Base-by-base conservation (phyloP, 495 filamentous ascomycete genomes). In the Penicillium bialowiezense region DNA sequence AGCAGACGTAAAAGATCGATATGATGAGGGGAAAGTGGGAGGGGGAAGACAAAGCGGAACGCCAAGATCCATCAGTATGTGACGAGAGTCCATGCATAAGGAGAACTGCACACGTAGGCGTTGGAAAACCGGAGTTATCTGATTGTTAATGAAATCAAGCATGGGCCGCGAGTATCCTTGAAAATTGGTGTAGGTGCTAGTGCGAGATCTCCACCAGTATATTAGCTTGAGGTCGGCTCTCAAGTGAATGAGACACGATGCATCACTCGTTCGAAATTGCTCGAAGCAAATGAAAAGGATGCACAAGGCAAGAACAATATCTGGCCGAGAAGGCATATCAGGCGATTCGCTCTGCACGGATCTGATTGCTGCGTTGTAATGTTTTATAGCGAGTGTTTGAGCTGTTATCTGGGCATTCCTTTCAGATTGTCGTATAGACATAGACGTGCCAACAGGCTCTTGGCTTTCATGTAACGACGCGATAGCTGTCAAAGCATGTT, bases 251-350 rank as follows among this genome's bases (percentile, higher is more conserved):
- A 55, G 9, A 40, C 52, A 51, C 2, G 52, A 34, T 17, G 46
- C 52, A 36, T 55, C 52, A 5, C 47, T 47, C 13, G 20, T 55
- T 38, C 47, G 41, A 14, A 55, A 46, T 28, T 55, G 52, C 23
- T 55, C 52, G 15, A 55, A 55, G 20, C 52, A 55, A 13, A 55
- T 40, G 10, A 55, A 55, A 3, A 55, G 36, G 9, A 55, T 42
- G n/a, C 52, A 55, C 1, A 55, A 28, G 12, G 17, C 29, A 41
- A 55, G 17, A 6, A 29, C 17, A 14, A 50, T 18, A 28, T 50
- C 48, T 2, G 48, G 48, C 8, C 21, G 8, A 3, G 32, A 26
- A 4, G 48, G 42, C 39, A 50, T 42, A 8, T 23, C n/a, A 1
- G 14, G 32, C 1, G 39, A 21, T 20, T 43, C 48, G 7, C 18